Conservation (phyloP, 2,329 filamentous ascomycete species). For the Claviceps spartinae region DNA sequence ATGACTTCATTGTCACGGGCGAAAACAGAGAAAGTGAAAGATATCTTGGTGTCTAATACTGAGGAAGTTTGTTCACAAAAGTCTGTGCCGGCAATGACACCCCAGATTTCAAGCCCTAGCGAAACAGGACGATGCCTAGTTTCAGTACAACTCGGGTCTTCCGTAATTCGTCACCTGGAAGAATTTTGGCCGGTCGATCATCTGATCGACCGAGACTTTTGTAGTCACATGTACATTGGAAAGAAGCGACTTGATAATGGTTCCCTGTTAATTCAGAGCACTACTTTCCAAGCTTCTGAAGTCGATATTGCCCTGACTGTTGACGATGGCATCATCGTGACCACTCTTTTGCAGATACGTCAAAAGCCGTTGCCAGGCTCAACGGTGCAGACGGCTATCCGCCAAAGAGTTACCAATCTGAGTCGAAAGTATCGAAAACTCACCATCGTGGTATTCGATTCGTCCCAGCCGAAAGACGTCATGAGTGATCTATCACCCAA, state of each 20-base stretch:
- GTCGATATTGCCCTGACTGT: constrained; percentile 65
- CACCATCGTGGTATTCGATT: constrained; percentile 52
- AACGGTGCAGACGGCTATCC: constrained; percentile 31
- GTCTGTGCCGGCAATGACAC: constrained; percentile 4
- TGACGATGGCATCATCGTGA: constrained; percentile 52
- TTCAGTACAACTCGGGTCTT: constrained; percentile 33
- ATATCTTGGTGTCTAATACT: neutral
- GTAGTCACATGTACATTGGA: constrained; percentile 10
- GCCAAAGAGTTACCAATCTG: constrained; percentile 38
- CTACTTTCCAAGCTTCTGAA: constrained; percentile 32
- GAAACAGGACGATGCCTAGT: constrained; percentile 30
- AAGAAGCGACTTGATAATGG: constrained; percentile 18
- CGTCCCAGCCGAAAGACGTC: constrained; percentile 27
- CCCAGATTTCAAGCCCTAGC: constrained; percentile 8
- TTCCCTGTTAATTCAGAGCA: neutral
- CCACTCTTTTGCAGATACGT: constrained; percentile 56
- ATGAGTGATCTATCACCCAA: constrained; percentile 23
- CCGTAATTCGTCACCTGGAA: constrained; percentile 36
- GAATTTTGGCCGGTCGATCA: constrained; percentile 32
- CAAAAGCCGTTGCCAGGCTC: constrained; percentile 52
- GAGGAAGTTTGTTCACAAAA: neutral
- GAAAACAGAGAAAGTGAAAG: neutral
- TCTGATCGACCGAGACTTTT: constrained; percentile 48
- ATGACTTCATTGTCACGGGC: neutral
- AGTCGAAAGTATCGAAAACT: constrained; percentile 52